Base-by-base conservation (phyloP, 805 yeast species). In the Yueomyces sinensis region DNA sequence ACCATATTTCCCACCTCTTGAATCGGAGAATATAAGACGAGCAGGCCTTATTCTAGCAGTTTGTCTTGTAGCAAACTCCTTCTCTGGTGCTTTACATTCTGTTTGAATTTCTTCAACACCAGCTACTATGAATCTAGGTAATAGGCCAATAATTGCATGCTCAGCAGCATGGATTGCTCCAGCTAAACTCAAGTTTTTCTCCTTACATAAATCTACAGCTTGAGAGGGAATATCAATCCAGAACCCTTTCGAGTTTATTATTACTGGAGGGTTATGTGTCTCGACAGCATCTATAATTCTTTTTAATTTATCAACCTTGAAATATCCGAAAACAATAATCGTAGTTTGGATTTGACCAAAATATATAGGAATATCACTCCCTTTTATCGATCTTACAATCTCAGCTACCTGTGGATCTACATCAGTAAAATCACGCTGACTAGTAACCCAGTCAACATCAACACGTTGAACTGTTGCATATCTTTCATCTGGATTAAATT, bases 101-200 rank as follows among this genome's bases (percentile, higher is more conserved):
- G 97, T 83, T 31, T 71, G 72, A 13, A 91, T 67, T 45, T 91
- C 98, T 43, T 76, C 80, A 4, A 72, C 68, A 1, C 83, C 82
- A 14, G 82, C 75, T 11, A 75, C 73, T 4, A 86, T 74, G 39
- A 72, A 76, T 19, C 77, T 54, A 0, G 96, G 94, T 19, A 87
- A 52, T 38, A 82, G 66, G 32, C 82, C 76, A 69, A 91, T 76
- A 1, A 91, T 60, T 0, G 84, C 84, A 61, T 91, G 99, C 43
- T 86, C 89, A 0, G 95, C 94, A 2, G 93, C 96, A 59, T 91
- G 99, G n/a, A 91, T 82, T 0, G 91, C 94, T 4, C 82, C 98
- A 0, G 97, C 89, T 2, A 77, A 61, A 37, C 72, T 80, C 31
- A 91, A 58, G 2, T 62, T 46, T 43, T 84, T 83, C 3, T 51